Percentiles rank a stretch among this genome's conserved stretches.
Conservation (phyloP, 2,329 filamentous ascomycete species). For the Exophiala calicioides region DNA sequence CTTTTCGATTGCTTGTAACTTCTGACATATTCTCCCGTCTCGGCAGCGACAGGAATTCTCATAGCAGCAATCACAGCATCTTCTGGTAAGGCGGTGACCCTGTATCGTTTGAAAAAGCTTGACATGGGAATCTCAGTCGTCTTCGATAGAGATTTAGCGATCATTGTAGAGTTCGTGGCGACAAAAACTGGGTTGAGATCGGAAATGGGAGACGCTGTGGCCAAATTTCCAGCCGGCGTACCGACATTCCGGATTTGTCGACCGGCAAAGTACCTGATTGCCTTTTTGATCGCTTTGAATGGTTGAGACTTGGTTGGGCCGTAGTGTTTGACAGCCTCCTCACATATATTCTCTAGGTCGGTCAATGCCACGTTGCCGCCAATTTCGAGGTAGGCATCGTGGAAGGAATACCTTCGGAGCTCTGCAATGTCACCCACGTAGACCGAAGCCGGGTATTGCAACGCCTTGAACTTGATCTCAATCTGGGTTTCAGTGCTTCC, state of each 20-base stretch:
- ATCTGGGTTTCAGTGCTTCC: constrained; percentile 98
- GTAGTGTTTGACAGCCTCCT: constrained; percentile 76
- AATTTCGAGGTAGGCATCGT: constrained; percentile 81
- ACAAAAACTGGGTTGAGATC: constrained; percentile 94
- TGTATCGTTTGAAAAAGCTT: constrained; percentile 89
- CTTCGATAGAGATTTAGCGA: constrained; percentile 73
- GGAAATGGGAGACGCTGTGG: constrained; percentile 92
- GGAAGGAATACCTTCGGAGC: constrained; percentile 76
- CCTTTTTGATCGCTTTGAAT: constrained; percentile 88
- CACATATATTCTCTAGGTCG: constrained; percentile 82
- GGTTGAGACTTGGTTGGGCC: constrained; percentile 71
- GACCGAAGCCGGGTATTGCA: constrained; percentile 85
- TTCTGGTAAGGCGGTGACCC: constrained; percentile 75
- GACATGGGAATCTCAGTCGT: constrained; percentile 88
- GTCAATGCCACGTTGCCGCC: constrained; percentile 92
- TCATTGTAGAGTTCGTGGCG: constrained; percentile 76
- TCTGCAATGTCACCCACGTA: constrained; percentile 93
- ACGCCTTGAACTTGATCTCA: constrained; percentile 95
- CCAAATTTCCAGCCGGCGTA: constrained; percentile 90
- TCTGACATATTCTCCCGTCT: constrained; percentile 78
- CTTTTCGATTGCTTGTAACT: constrained; percentile 96
- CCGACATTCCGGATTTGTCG: constrained; percentile 97
- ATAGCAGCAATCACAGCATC: constrained; percentile 85
- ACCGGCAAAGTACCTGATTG: constrained; percentile 91
- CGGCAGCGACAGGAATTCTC: constrained; percentile 74